phyloP scores from a whole-genome alignment of 768 basidiomycete genomes.

The Russula brevipes region DNA sequence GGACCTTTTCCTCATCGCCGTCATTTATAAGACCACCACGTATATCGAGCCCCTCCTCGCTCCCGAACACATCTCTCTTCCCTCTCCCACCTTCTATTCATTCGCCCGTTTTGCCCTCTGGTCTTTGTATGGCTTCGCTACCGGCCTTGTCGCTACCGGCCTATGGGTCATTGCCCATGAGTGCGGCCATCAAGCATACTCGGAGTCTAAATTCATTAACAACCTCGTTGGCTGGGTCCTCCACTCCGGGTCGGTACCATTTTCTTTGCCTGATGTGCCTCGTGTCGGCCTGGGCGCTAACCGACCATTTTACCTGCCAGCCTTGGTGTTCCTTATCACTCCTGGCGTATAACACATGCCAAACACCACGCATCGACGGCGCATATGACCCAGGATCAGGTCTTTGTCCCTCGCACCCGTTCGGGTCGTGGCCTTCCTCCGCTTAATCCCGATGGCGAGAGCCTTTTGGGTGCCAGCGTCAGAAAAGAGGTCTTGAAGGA shows the following conservation, averaged over 20 bases:
- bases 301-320: constrained; percentile 35
- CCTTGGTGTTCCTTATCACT: constrained; percentile 93
- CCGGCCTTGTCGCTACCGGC: constrained; percentile 85
- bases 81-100: constrained; percentile 57
- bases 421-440: constrained; percentile 59
- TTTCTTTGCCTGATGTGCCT: constrained; percentile 6
- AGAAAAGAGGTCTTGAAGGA: constrained; percentile 63
- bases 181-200: constrained; percentile 96
- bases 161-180: constrained; percentile 95
- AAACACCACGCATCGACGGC: constrained; percentile 94
- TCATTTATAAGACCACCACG: constrained; percentile 60
- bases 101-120: constrained; percentile 63
- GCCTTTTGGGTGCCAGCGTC: constrained; percentile 58
- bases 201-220: constrained; percentile 86
- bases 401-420: constrained; percentile 90
- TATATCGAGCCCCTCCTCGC: constrained; percentile 61
- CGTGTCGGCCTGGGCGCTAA: constrained; percentile 6
- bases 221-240: constrained; percentile 89
- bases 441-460: constrained; percentile 64
- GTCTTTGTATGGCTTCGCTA: constrained; percentile 74
- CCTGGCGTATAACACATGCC: constrained; percentile 91
- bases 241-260: constrained; percentile 68
- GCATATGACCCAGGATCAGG: constrained; percentile 93
- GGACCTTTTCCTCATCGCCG: constrained; percentile 68
- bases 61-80: constrained; percentile 49